Evolutionary conservation across 1,139 yeast genomes (phyloP), one percentile per base, ranked within the genome.

Genomic region (Saccharomyces hybrid): DNA sequence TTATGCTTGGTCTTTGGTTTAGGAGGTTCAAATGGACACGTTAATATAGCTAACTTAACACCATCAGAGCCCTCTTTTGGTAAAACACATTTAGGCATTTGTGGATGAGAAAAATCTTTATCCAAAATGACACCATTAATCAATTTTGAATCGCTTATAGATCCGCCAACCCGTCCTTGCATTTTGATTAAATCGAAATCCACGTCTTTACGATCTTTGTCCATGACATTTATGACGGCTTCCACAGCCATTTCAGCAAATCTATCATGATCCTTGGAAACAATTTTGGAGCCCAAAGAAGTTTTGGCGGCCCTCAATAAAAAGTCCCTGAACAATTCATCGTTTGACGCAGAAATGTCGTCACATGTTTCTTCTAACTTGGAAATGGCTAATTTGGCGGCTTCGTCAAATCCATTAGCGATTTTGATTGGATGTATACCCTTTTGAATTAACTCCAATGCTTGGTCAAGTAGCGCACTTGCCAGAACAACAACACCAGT

Each of bases 21-120:
- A 64, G 99, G 99, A 47, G 99, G 99, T 76, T 93, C 99, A 70
- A 93, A 93, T 64, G 99, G 98, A 75, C 98, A 91, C 1, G 99
- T 93, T 70, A 93, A 79, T 62, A 93, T 91, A 52, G 99, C 99
- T 61, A 95, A 79, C 70, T 86, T 88, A 60, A 91, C 95, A 72
- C 91, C 87, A 57, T 80, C 78, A 28, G 60, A 53, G 11, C 70
- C 70, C 5, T 64, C 69, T 41, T 59, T 63, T 28, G 71, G 67
- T 38, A 58, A 32, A 49, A 93, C 80, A 53, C 73, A 73, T 68
- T 88, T 88, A 50, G 96, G 93, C 99, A 95, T 95, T 73, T 95
- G 99, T 6, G 98, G 97, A 72, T 95, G 99, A 4, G 97, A 89
- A 74, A 91, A 91, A 67, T 93, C 99, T 75, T 93, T 95, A 71